Evolutionary conservation across 192 early-diverging fungal species (phyloP).

Genomic region (Linnemannia exigua): DNA sequence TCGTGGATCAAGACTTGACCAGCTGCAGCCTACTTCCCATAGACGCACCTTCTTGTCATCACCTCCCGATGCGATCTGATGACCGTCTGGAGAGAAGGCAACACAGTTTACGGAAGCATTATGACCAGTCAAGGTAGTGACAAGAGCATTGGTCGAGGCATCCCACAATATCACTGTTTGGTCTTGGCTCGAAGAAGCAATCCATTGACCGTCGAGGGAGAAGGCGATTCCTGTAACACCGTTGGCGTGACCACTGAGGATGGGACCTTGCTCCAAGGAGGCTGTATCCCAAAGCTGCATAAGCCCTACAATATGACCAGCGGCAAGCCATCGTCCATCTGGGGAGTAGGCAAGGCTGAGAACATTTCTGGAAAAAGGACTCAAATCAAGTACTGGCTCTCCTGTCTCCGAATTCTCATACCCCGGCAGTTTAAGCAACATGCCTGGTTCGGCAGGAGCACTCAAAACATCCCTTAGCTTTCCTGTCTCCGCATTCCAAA

Average conservation of each 20-base stretch:
- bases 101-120: background rate
- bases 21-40: background rate
- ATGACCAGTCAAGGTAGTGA: background rate
- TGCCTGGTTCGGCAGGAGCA: too few relatives aligned
- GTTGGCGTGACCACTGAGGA: background rate
- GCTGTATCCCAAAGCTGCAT: constrained; percentile 1
- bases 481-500: background rate
- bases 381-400: too few relatives aligned
- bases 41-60: background rate
- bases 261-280: background rate
- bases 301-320: background rate
- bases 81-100: background rate
- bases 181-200: background rate
- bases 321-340: background rate
- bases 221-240: background rate
- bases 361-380: background rate
- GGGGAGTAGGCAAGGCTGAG: background rate
- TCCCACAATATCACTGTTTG: background rate
- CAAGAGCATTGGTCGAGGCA: background rate
- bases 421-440: too few relatives aligned
- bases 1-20: background rate
- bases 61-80: constrained; percentile 6
- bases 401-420: too few relatives aligned
- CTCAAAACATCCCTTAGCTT: background rate
- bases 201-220: background rate